Conservation (phyloP, 192 early-diverging fungal species). For the Linnemannia hyalina region DNA sequence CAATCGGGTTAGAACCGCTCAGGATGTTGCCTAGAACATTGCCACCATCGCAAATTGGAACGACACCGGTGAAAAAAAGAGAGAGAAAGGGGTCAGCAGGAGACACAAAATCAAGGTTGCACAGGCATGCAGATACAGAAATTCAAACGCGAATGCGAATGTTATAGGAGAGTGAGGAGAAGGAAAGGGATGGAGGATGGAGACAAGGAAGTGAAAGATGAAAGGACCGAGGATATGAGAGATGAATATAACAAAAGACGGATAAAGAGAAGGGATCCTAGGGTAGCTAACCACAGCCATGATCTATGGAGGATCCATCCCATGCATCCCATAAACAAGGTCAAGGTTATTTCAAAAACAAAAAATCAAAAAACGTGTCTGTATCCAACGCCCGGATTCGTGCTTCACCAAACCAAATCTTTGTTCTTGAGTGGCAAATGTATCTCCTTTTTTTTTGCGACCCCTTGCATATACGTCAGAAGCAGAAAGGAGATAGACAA, state of each 20-base stretch:
- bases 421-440: too few species aligned
- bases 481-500: neutral
- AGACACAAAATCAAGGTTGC: neutral
- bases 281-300: neutral
- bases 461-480: neutral
- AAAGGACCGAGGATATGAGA: neutral
- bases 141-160: neutral
- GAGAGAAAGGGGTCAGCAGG: neutral
- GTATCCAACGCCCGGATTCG: neutral
- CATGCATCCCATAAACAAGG: neutral
- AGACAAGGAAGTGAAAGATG: neutral
- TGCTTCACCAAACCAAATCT: neutral
- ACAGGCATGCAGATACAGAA: too few species aligned
- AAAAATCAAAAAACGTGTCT: neutral
- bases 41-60: neutral
- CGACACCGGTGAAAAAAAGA: neutral
- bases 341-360: neutral
- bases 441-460: neutral
- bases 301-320: neutral
- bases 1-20: conserved; percentile 71
- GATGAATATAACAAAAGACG: neutral
- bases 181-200: too few species aligned
- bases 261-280: neutral
- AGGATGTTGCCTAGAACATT: conserved; percentile 57
- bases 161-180: neutral